phyloP scores from a whole-genome alignment of 495 filamentous ascomycete species.

The Aspergillus mulundensis region DNA sequence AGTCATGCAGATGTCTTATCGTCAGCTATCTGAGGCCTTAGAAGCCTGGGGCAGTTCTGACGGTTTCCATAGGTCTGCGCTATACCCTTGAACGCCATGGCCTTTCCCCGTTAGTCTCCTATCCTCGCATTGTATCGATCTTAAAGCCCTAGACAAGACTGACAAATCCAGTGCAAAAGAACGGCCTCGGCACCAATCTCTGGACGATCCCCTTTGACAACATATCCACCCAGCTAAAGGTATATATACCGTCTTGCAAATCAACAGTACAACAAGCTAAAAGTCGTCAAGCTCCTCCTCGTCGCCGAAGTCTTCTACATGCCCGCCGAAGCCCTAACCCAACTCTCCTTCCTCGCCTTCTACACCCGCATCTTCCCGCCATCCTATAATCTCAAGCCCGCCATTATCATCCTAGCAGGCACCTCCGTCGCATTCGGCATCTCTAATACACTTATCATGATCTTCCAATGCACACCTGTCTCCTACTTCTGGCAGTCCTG shows the following conservation, averaged over 20 bases:
- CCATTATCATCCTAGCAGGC: slow-evolving; percentile 22
- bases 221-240: slow-evolving; percentile 29
- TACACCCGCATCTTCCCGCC: slow-evolving; percentile 34
- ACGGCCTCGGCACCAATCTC: slow-evolving; percentile 27
- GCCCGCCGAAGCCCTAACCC: slow-evolving; percentile 23
- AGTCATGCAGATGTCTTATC: neutral
- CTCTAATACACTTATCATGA: slow-evolving; percentile 25
- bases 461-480: slow-evolving; percentile 35
- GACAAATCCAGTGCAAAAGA: slow-evolving; percentile 14
- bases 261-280: too few relatives aligned
- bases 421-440: slow-evolving; percentile 27
- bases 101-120: slow-evolving; percentile 20
- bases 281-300: too few relatives aligned
- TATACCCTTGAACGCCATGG: slow-evolving; percentile 17
- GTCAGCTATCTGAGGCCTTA: neutral
- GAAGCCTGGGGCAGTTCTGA: too few relatives aligned
- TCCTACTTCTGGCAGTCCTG: slow-evolving; percentile 30
- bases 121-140: too few relatives aligned
- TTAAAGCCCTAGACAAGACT: neutral
- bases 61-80: slow-evolving; percentile 12
- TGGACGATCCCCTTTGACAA: slow-evolving; percentile 39
- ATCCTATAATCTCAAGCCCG: slow-evolving; percentile 19
- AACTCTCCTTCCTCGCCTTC: slow-evolving; percentile 34
- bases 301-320: slow-evolving; percentile 29
- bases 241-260: neutral